Base-by-base conservation (phyloP, 352 stramenopile species). In the Globisporangium yorkense region DNA sequence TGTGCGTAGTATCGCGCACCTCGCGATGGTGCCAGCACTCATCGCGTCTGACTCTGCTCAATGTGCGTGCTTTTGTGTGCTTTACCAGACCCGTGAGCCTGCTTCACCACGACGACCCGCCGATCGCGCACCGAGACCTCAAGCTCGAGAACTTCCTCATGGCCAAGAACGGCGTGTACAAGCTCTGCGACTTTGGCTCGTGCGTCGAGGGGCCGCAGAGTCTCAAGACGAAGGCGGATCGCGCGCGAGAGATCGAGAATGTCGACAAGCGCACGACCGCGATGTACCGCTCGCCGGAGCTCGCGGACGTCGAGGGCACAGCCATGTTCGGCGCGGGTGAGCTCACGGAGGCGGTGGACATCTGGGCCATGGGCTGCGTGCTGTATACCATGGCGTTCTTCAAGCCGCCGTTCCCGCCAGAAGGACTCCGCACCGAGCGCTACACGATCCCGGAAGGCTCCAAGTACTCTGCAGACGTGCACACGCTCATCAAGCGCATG, bases 131-230 rank as follows among this genome's bases (percentile, higher is more conserved):
- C 66, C 86, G 96, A 33, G 96, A 99, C 74, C 72, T 99, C 21
- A 99, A 99, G 74, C 83, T 98, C 27, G 96, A 99, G 65, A 99
- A 99, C 72, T 97, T 99, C 56, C 68, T 99, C 8, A 70, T 97
- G 24, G 81, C 73, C 3, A 85, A 81, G 45, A 89, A 96, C 47
- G 67, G 73, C n/a, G 65, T 95, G 2, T 98, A 97, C 81, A 98
- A 98, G 62, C 66, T 99, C 20, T 98, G 92, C 59, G 93, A 98
- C 75, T 99, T 98, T 75, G 96, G 93, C 49, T 98, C 83, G 55
- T 94, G 83, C 62, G 84, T 95, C 27, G 82, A 96, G 54, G 78
- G 84, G 16, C 65, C 80, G 1, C 76, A 91, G 56, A 80, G 70
- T 13, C 77, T 96, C 29, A 70, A 74, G 61, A 97, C 85, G 49